Evolutionary conservation across 306 rosid species (phyloP).

Genomic region (apple (Malus domestica)): DNA sequence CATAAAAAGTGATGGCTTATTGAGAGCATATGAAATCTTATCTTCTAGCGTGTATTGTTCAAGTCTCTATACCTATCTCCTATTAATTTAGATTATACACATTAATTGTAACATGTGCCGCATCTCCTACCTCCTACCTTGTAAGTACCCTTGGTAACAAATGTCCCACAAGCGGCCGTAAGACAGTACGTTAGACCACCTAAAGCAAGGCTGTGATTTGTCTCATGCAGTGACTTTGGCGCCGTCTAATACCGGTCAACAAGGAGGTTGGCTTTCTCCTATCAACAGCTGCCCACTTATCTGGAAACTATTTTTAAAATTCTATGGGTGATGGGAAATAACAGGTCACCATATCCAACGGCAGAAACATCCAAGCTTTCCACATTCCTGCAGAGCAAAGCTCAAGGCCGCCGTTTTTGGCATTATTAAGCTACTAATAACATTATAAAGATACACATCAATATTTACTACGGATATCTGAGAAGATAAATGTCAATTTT

Average conservation of each 20-base stretch:
- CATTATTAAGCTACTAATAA: neutral
- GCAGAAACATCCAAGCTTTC: neutral
- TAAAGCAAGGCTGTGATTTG: conserved; percentile 19
- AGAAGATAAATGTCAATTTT: neutral
- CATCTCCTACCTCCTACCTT: neutral
- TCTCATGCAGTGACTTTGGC: conserved; percentile 23
- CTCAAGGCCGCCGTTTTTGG: neutral
- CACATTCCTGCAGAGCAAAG: conserved; percentile 9
- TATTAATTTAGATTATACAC: too few species aligned
- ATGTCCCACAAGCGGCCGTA: neutral
- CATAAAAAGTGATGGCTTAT: too few species aligned
- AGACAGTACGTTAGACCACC: conserved; percentile 6
- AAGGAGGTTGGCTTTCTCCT: neutral
- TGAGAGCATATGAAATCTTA: accelerated
- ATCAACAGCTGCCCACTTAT: neutral
- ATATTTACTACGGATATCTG: neutral
- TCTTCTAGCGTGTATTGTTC: too few species aligned
- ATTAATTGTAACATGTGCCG: neutral
- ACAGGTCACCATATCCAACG: conserved; percentile 18
- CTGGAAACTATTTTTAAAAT: neutral
- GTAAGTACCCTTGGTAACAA: neutral
- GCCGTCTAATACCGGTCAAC: conserved; percentile 9
- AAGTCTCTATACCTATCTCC: too few species aligned
- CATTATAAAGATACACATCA: neutral
- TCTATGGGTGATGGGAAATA: neutral